Conservation (phyloP, 2,329 filamentous ascomycete genomes). For the Dactylellina cionopaga region DNA sequence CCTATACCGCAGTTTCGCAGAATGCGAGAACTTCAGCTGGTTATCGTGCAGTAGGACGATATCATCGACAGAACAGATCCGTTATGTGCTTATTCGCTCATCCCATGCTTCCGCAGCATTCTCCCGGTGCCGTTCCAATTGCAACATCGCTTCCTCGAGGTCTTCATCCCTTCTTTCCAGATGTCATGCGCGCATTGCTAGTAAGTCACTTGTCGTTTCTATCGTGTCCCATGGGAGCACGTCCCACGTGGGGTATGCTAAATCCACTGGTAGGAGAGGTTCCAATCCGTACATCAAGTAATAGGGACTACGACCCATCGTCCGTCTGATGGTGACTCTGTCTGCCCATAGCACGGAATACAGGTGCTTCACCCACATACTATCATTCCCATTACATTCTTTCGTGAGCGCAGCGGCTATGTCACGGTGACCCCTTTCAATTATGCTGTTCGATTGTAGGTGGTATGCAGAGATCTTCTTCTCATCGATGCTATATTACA, state of each 20-base stretch:
- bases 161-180: conserved; percentile 4
- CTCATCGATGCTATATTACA: not conserved
- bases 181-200: not conserved
- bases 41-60: conserved; percentile 5
- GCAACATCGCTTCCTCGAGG: conserved; percentile 1
- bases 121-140: not conserved
- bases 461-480: not conserved
- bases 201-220: not conserved
- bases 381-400: not conserved
- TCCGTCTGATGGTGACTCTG: not conserved
- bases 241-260: not conserved
- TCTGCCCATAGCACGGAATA: conserved; percentile 2
- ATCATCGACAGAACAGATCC: not conserved
- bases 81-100: not conserved
- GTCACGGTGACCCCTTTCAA: not conserved
- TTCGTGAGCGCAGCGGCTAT: conserved; percentile 1
- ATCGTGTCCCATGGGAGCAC: not conserved
- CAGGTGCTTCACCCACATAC: not conserved
- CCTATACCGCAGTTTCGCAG: not conserved
- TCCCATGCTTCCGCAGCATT: not conserved
- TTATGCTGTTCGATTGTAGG: not conserved
- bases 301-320: not conserved
- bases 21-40: not conserved
- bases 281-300: conserved; percentile 1
- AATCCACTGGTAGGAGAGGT: not conserved